These are phyloP conservation scores for Leucosporidium creatinivorum DNA, from an alignment of 768 basidiomycete species.

Conservation along the genomic window DNA sequence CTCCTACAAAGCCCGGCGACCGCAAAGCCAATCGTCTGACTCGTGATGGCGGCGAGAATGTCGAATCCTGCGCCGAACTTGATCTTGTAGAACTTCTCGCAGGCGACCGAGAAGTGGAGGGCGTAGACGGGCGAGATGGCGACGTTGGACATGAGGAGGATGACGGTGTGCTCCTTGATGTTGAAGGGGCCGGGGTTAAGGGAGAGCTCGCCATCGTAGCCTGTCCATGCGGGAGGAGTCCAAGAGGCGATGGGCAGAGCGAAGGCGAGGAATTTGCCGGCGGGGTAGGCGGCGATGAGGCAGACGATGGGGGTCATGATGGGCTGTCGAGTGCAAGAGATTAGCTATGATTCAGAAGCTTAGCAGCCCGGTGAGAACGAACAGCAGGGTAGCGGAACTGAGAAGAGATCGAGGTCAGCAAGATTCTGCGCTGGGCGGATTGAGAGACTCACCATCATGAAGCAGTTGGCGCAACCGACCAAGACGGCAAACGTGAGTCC, in stretches of 20 bases:
- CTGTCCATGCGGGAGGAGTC: conserved; percentile 51
- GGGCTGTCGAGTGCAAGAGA: conserved; percentile 54
- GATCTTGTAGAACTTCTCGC: conserved; percentile 67
- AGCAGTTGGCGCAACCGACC: conserved; percentile 68
- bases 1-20: conserved; percentile 81
- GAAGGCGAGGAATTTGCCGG: conserved; percentile 79
- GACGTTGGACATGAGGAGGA: conserved; percentile 83
- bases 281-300: conserved; percentile 77
- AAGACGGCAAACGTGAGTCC: conserved; percentile 61
- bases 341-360: background rate
- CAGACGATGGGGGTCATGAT: conserved; percentile 70
- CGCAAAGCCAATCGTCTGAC: conserved; percentile 87
- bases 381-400: background rate
- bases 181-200: conserved; percentile 96
- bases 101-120: conserved; percentile 70
- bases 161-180: conserved; percentile 86
- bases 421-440: too few species aligned
- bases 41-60: conserved; percentile 68
- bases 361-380: background rate
- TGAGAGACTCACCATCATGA: conserved; percentile 75
- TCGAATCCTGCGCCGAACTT: conserved; percentile 71
- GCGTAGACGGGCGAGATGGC: conserved; percentile 51
- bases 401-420: too few species aligned
- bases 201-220: conserved; percentile 50
- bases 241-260: conserved; percentile 72